Evolutionary conservation across 2,329 filamentous ascomycete species (phyloP), one percentile per base, ranked within the genome.

Genomic region (Metarhizium album): DNA sequence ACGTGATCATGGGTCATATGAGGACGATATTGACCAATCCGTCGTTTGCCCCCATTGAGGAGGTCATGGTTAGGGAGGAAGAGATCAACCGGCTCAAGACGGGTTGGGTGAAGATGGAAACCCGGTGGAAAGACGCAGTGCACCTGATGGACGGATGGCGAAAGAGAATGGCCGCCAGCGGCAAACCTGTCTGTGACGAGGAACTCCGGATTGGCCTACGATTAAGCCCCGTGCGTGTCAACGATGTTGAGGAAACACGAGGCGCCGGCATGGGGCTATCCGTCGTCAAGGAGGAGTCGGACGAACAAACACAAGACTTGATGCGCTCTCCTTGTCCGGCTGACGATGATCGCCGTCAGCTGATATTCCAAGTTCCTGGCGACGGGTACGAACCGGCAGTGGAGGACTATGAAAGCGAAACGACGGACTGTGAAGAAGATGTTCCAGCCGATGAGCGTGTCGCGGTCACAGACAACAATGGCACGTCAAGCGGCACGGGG

Each of bases 101-200:
- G 50, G 89, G 90, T 16, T 95, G 91, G 85, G 87, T 94, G 64
- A 90, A 86, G 68, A 95, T 97, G 87, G 90, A 97, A 66, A 78
- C 74, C 22, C 80, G 90, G 48, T 95, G 93, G 89, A 84, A 82
- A 57, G 91, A 97, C 63, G 88, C 93, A 1, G 83, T 97, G 13
- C 78, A 82, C 35, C 81, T 98, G 70, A 95, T 98, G 73, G 88
- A 96, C 57, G 83, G 86, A 33, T 97, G 93, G 91, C 83, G 90
- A 54, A 85, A 82, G 64, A 79, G 88, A 42, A 89, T 95, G 79
- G 80, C 80, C 16, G 76, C 75, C 48, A 83, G 79, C 56, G 85
- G 84, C 4, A 78, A 82, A 53, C 80, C 84, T 0, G 80, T 91
- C 57, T 83, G 87, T 59, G 71, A 83, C 50, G 79, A 83, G 53